Percentiles rank a stretch among this genome's conserved stretches.
phyloP scores from a whole-genome alignment of 2,329 filamentous ascomycete species.

The Fusarium setosum region DNA sequence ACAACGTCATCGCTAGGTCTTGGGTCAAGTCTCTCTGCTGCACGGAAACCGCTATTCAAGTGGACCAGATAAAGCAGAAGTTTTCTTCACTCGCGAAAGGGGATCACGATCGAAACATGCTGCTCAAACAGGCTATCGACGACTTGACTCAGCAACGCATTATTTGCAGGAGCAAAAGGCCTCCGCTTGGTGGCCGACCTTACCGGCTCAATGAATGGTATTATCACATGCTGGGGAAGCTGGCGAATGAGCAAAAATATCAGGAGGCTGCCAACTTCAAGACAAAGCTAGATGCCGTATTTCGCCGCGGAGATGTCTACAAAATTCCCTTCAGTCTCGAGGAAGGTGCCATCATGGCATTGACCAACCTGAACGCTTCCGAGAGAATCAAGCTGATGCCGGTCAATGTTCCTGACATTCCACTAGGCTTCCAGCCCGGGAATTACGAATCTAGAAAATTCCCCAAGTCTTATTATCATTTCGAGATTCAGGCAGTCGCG shows the following conservation, averaged over 20 bases:
- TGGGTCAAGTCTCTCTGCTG: conserved; percentile 71
- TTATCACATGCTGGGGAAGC: conserved; percentile 65
- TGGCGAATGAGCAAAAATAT: conserved; percentile 65
- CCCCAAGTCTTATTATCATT: conserved; percentile 73
- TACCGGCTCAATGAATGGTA: conserved; percentile 73
- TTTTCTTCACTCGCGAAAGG: conserved; percentile 61
- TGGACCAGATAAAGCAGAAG: conserved; percentile 60
- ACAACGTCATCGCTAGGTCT: conserved; percentile 61
- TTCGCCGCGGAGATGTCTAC: conserved; percentile 56
- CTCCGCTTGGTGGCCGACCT: conserved; percentile 67
- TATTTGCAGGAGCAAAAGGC: conserved; percentile 69
- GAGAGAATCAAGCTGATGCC: conserved; percentile 66
- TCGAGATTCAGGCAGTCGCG: conserved; percentile 70
- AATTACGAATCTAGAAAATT: conserved; percentile 79
- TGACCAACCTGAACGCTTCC: conserved; percentile 72
- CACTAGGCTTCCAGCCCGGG: conserved; percentile 76
- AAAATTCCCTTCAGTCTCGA: conserved; percentile 66
- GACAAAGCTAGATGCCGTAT: conserved; percentile 65
- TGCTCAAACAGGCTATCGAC: conserved; percentile 61
- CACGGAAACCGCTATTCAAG: conserved; percentile 63
- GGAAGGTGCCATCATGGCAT: conserved; percentile 74
- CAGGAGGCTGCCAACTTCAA: conserved; percentile 71
- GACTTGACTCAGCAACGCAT: conserved; percentile 63
- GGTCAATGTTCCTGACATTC: conserved; percentile 68
- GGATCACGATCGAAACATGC: conserved; percentile 53